Conservation (phyloP, 176 grass and related monocot species). For the Hordeum vulgare region DNA sequence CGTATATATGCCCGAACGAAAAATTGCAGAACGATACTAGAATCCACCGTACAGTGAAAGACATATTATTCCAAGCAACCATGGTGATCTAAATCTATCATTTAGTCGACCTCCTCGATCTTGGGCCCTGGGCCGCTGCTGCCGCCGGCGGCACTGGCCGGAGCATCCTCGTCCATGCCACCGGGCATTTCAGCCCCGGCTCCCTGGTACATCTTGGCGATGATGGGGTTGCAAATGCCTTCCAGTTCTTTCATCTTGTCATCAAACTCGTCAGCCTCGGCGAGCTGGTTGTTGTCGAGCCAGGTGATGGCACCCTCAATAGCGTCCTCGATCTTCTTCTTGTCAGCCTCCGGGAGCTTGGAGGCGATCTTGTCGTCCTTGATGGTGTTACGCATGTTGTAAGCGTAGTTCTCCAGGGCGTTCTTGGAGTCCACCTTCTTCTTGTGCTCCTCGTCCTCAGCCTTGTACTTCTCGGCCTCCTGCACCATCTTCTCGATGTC, state of each 20-base stretch:
- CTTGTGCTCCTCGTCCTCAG: constrained; percentile 85
- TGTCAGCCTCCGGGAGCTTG: constrained; percentile 53
- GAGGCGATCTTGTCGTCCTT: constrained; percentile 79
- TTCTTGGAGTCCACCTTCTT: constrained; percentile 93
- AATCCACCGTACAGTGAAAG: neutral
- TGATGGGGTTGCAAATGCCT: constrained; percentile 81
- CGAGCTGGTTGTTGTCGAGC: constrained; percentile 80
- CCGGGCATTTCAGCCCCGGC: constrained; percentile 51
- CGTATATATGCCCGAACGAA: neutral
- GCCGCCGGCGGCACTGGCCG: constrained; percentile 30
- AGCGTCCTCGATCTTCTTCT: constrained; percentile 86
- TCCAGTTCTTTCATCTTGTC: constrained; percentile 97
- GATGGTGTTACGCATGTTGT: constrained; percentile 95
- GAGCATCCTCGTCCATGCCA: constrained; percentile 62
- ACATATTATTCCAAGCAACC: constrained; percentile 16
- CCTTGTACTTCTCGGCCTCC: constrained; percentile 85
- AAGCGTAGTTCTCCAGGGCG: constrained; percentile 81
- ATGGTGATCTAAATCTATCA: neutral
- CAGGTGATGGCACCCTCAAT: constrained; percentile 62
- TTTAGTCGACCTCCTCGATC: constrained; percentile 92
- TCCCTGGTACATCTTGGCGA: constrained; percentile 95
- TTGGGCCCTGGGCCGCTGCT: constrained; percentile 72
- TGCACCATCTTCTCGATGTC: constrained; percentile 95
- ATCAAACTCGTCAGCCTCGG: constrained; percentile 75
- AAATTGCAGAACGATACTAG: neutral